Conservation (phyloP, 768 basidiomycete genomes). For the Cystobasidium tubakii region DNA sequence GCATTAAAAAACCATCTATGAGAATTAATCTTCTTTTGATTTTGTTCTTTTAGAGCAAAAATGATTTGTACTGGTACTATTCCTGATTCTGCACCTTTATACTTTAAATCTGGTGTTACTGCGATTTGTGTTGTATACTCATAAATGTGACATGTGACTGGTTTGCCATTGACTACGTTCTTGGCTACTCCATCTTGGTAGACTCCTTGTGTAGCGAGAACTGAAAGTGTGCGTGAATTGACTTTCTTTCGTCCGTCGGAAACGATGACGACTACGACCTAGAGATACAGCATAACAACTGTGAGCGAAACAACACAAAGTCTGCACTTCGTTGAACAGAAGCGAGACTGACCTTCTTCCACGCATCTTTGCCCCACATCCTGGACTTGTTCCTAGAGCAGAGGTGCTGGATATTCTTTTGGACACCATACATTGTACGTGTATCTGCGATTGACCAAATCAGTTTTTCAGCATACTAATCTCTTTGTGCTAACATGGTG, state of each 20-base stretch:
- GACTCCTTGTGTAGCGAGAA: constrained; percentile 85
- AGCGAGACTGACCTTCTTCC: constrained; percentile 76
- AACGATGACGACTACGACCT: constrained; percentile 55
- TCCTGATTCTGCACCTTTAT: constrained; percentile 70
- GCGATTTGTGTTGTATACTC: constrained; percentile 75
- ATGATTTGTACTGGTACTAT: constrained; percentile 84
- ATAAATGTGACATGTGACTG: constrained; percentile 68
- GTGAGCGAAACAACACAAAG: too few relatives aligned
- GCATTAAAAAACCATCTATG: constrained; percentile 97
- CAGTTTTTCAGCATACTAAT: not conserved
- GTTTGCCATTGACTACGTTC: constrained; percentile 64
- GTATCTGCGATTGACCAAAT: constrained; percentile 43
- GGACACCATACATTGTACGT: constrained; percentile 89
- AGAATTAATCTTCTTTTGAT: constrained; percentile 93
- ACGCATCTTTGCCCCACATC: constrained; percentile 95
- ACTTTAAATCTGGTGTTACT: constrained; percentile 71
- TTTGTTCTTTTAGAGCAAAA: constrained; percentile 83
- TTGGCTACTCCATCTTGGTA: constrained; percentile 93
- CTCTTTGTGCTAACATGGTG: not conserved
- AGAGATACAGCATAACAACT: constrained; percentile 59
- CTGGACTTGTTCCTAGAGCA: constrained; percentile 78
- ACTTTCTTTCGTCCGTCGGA: constrained; percentile 50
- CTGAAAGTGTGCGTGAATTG: constrained; percentile 60
- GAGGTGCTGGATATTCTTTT: constrained; percentile 85
- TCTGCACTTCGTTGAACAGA: too few relatives aligned